These are phyloP conservation scores for Hsuehochloa calcarea DNA, from an alignment of 176 grass and related monocot species.

Conservation along the genomic window DNA sequence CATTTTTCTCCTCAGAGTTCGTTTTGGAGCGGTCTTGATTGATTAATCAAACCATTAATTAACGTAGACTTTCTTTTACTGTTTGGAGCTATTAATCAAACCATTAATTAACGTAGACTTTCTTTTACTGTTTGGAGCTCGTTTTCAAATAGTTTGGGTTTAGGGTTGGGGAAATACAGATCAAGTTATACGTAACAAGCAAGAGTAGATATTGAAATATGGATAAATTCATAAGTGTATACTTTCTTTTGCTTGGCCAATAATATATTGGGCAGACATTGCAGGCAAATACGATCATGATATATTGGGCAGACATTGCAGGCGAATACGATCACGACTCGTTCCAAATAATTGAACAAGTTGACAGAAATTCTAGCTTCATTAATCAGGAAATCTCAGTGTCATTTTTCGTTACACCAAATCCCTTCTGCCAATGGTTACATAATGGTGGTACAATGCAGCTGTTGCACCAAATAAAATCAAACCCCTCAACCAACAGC, in stretches of 20 bases:
- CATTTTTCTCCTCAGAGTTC: neutral
- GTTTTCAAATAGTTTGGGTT: neutral
- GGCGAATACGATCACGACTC: neutral
- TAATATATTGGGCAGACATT: neutral
- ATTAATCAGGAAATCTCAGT: conserved; percentile 2
- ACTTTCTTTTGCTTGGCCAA: neutral
- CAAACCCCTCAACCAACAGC: neutral
- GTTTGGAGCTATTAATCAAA: neutral
- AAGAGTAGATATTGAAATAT: neutral
- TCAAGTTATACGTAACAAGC: neutral
- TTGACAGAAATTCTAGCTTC: conserved; percentile 4
- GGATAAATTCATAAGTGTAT: neutral
- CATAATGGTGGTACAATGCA: neutral
- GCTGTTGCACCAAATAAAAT: neutral
- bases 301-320: neutral
- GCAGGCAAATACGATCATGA: neutral
- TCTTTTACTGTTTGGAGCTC: neutral
- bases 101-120: neutral
- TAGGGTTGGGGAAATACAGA: neutral
- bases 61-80: neutral
- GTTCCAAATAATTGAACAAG: neutral
- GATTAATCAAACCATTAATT: neutral
- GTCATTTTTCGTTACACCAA: neutral
- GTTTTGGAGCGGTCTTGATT: neutral
- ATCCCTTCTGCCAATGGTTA: neutral